Evolutionary conservation across 2,329 filamentous ascomycete species (phyloP).

Genomic region (Hymenoscyphus infarciens): DNA sequence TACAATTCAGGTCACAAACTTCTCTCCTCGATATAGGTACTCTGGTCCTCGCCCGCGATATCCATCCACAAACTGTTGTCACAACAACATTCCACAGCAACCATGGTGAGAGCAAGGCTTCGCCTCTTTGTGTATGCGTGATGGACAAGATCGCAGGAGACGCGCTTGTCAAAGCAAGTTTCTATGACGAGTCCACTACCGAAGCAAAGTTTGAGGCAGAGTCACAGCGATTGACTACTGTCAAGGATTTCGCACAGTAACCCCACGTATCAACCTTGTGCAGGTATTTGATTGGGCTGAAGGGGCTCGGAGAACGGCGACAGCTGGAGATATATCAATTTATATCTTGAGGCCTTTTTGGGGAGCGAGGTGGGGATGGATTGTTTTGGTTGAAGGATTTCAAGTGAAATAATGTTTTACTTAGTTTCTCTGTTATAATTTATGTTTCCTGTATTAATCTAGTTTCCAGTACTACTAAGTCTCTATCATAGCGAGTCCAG

Average conservation of each 20-base stretch:
- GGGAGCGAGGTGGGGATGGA: too few relatives aligned
- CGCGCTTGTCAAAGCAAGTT: slow-evolving; percentile 6
- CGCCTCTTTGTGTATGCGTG: slow-evolving; percentile 11
- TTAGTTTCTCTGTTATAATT: too few relatives aligned
- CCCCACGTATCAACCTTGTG: neutral
- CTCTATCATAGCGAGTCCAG: neutral
- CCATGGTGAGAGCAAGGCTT: slow-evolving; percentile 8
- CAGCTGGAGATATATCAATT: neutral
- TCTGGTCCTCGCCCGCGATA: slow-evolving; percentile 11
- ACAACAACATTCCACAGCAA: slow-evolving; percentile 16
- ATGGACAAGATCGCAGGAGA: slow-evolving; percentile 11
- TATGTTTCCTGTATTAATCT: too few relatives aligned
- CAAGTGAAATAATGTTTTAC: neutral
- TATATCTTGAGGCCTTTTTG: neutral
- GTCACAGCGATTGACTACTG: neutral
- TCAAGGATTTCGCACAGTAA: neutral
- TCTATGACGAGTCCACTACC: neutral
- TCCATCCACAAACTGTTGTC: slow-evolving; percentile 12
- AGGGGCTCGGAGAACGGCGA: neutral
- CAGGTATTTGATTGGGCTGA: neutral
- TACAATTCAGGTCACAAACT: neutral
- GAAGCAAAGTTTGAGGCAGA: neutral
- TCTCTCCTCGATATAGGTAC: slow-evolving; percentile 10
- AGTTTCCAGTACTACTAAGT: too few relatives aligned
- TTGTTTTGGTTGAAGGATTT: too few relatives aligned